phyloP scores from a whole-genome alignment of 345 rosid genomes.

The Melaleuca alternifolia region DNA sequence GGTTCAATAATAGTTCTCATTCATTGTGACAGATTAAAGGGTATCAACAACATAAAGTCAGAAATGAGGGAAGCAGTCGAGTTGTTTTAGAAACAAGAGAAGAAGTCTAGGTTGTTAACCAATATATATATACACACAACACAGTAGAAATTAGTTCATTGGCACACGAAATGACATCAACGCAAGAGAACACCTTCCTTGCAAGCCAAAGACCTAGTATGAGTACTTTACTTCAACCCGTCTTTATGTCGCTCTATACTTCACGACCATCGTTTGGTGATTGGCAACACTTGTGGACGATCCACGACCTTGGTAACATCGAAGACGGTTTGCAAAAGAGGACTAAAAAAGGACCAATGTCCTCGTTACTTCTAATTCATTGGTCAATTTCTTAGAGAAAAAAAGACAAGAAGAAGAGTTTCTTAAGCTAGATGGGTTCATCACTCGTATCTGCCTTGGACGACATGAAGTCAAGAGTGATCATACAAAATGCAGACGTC shows the following conservation, averaged over 20 bases:
- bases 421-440: neutral
- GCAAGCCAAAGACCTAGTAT: neutral
- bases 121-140: neutral
- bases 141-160: neutral
- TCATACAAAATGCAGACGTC: neutral
- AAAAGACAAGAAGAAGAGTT: neutral
- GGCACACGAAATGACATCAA: neutral
- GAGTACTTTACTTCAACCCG: neutral
- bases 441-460: neutral
- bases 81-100: neutral
- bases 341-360: neutral
- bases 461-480: neutral
- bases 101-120: neutral
- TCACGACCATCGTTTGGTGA: neutral
- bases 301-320: neutral
- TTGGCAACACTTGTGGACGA: neutral
- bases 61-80: neutral
- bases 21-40: neutral
- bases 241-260: neutral
- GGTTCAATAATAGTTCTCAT: neutral
- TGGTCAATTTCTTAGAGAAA: neutral
- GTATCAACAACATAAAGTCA: neutral
- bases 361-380: neutral
- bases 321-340: neutral
- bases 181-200: neutral